Evolutionary conservation across 1,284 basidiomycete genomes (phyloP), one percentile per base, ranked within the genome.

Genomic region (Salmacisia buchloeana): DNA sequence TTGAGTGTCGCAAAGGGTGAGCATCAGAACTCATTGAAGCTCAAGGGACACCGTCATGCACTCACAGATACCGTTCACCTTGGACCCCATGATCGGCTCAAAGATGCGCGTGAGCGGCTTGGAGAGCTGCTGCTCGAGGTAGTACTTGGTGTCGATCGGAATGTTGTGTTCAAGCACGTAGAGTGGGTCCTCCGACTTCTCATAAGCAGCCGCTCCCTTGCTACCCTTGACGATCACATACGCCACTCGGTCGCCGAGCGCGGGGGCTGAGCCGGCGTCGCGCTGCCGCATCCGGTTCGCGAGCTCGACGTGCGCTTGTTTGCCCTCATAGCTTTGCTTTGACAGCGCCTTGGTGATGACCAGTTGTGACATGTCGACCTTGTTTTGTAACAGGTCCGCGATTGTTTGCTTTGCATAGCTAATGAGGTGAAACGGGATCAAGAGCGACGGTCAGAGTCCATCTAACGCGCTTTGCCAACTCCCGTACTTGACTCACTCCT

Each of bases 21-120:
- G 12, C 4, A 5, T 12, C 41, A 10, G 56, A 18, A 18, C 13
- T 36, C 34, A 10, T 21, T n/a, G 12, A 38, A 38, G 12, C 1
- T n/a, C 12, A 38, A 12, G 36, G 12, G n/a, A 38, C n/a, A 38
- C 10, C n/a, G 36, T 38, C 36, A n/a, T 27, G 12, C 21, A 64
- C 66, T 59, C 59, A 67, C 66, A 66, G 66, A 79, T 67, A 2
- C 69, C 65, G 56, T 61, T 66, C 7, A 75, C 71, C 49, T 71
- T 73, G 35, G 66, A 59, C 5, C 77, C 77, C 62, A 78, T 69
- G 67, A 79, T 79, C 15, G 77, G 77, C 65, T 79, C 77, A 63
- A 79, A 79, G 60, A 79, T 79, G 21, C 77, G 75, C 63, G 78
- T 69, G n/a, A 79, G 64, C 21, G 77, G 77, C 63, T 79, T 79